Conservation (phyloP, 805 yeast species). For the Candida yuanshanica region DNA sequence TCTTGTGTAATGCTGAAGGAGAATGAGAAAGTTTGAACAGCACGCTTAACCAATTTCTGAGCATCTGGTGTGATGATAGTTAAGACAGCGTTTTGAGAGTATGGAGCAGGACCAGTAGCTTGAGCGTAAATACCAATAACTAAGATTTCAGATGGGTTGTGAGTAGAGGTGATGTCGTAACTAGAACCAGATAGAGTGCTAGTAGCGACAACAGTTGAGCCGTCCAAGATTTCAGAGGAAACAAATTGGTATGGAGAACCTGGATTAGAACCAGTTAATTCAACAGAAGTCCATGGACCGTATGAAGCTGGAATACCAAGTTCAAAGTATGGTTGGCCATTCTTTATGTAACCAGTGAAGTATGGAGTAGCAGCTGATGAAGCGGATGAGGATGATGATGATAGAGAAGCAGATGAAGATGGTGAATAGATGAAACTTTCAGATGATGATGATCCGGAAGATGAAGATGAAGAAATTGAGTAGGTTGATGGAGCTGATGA, state of each 20-base stretch:
- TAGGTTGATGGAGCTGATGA: slow-evolving; percentile 5
- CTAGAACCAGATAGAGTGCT: slow-evolving; percentile 8
- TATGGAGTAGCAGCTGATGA: slow-evolving; percentile 16
- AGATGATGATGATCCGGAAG: slow-evolving; percentile 10
- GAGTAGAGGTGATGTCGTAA: slow-evolving; percentile 9
- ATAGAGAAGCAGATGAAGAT: slow-evolving; percentile 15
- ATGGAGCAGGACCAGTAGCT: slow-evolving; percentile 21
- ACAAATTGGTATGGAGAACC: slow-evolving; percentile 17
- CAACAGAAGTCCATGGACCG: slow-evolving; percentile 19
- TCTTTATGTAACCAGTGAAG: slow-evolving; percentile 20
- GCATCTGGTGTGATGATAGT: slow-evolving; percentile 9
- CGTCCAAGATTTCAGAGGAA: slow-evolving; percentile 13
- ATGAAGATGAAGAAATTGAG: slow-evolving; percentile 8
- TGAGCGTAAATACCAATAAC: slow-evolving; percentile 11
- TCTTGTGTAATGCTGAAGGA: slow-evolving; percentile 7
- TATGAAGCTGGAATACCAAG: slow-evolving; percentile 18
- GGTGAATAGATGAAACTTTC: slow-evolving; percentile 17
- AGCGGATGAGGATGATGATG: slow-evolving; percentile 8
- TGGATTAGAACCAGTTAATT: slow-evolving; percentile 17
- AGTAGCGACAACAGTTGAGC: slow-evolving; percentile 9
- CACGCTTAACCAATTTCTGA: slow-evolving; percentile 16
- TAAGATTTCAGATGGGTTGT: slow-evolving; percentile 8
- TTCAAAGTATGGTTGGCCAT: slow-evolving; percentile 24
- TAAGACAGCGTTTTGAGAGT: slow-evolving; percentile 11
- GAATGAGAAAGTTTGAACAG: slow-evolving; percentile 6